These are phyloP conservation scores for Clitopilus passeckerianus DNA, from an alignment of 768 basidiomycete genomes.

Conservation along the genomic window DNA sequence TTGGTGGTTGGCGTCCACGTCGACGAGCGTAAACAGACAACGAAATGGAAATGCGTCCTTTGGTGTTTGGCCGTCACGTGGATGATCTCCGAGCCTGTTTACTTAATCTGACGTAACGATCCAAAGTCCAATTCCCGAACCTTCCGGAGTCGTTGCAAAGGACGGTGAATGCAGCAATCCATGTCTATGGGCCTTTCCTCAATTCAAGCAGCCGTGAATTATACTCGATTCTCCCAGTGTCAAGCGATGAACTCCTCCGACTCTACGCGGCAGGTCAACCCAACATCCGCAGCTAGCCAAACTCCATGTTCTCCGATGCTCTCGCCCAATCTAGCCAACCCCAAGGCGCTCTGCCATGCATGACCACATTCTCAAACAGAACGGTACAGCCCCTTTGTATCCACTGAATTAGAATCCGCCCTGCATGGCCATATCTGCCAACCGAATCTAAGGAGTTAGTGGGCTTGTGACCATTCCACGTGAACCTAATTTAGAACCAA, in stretches of 20 bases:
- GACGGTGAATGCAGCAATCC: background rate
- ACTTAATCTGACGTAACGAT: background rate
- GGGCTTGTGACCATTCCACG: background rate
- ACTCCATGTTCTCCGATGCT: too few species aligned
- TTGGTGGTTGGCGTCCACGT: background rate
- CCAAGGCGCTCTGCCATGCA: background rate
- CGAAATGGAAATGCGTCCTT: background rate
- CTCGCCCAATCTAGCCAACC: too few species aligned
- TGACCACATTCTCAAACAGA: background rate
- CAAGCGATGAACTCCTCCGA: too few species aligned
- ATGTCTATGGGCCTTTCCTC: too few species aligned
- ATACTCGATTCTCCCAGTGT: too few species aligned
- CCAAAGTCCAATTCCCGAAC: background rate
- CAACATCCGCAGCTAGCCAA: too few species aligned
- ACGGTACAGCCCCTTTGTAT: background rate
- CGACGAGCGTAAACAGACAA: slow-evolving; percentile 1
- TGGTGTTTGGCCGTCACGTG: background rate
- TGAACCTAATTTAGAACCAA: background rate
- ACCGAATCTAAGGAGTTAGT: background rate
- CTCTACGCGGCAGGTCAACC: too few species aligned
- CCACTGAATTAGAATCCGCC: background rate
- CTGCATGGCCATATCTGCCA: background rate
- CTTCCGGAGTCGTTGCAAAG: background rate
- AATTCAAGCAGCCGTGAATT: too few species aligned
- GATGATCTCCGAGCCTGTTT: background rate